These are phyloP conservation scores for Beauveria caledonica DNA, from an alignment of 2,329 filamentous ascomycete species.

Conservation along the genomic window DNA sequence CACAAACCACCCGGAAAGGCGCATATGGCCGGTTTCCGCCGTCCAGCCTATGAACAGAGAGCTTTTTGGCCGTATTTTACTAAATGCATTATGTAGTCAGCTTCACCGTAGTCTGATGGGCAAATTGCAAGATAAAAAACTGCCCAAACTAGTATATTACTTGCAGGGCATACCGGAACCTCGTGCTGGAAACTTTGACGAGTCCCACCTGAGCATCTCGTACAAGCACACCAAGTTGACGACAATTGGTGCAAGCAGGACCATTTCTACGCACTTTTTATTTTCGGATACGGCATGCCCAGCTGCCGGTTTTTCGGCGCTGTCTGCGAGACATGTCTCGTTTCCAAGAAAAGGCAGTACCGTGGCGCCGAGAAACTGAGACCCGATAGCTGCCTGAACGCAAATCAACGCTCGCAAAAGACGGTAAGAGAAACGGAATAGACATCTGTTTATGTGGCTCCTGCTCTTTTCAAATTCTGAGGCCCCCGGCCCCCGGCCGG, in stretches of 20 bases:
- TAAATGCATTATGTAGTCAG: neutral
- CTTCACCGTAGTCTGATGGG: rapidly evolving
- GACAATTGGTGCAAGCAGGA: neutral
- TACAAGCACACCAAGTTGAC: neutral
- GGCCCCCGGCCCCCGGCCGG: no score
- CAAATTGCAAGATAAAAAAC: neutral
- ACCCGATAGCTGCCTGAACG: neutral
- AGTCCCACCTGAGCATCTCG: neutral
- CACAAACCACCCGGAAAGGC: neutral
- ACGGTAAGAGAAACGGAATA: no score
- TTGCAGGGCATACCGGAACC: neutral
- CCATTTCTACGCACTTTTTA: neutral
- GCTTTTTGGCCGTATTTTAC: neutral
- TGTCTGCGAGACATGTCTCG: neutral
- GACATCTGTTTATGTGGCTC: no score
- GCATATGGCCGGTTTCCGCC: neutral
- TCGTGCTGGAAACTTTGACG: neutral
- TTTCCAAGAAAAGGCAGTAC: neutral
- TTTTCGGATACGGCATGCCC: neutral
- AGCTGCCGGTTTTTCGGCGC: neutral
- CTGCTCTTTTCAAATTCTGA: no score
- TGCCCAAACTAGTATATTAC: neutral
- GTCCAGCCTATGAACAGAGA: neutral
- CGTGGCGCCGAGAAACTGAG: neutral
- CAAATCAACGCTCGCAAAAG: neutral